These are phyloP conservation scores for Camelina hispida DNA, from an alignment of 345 rosid species.

Conservation along the genomic window DNA sequence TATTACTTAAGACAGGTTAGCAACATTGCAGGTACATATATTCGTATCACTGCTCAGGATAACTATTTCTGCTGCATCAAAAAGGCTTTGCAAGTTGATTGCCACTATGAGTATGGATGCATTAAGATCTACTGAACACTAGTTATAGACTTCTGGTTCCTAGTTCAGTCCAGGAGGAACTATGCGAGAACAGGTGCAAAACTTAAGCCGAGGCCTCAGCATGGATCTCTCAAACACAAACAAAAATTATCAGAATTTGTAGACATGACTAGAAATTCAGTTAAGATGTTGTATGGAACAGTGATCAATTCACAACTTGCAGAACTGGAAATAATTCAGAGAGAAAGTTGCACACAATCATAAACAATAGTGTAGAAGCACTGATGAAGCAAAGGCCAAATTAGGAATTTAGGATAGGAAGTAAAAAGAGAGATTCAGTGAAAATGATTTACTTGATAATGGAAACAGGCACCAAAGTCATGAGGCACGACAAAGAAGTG, in stretches of 20 bases:
- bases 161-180: neutral
- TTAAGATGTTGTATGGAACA: slow-evolving; percentile 2
- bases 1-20: neutral
- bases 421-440: neutral
- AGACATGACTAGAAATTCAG: neutral
- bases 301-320: neutral
- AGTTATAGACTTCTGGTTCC: slow-evolving; percentile 16
- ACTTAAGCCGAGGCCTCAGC: slow-evolving; percentile 11
- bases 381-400: neutral
- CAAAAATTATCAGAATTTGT: neutral
- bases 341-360: slow-evolving; percentile 16
- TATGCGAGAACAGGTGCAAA: neutral
- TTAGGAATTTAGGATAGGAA: neutral
- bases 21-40: neutral
- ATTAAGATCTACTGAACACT: neutral
- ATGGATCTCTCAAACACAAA: slow-evolving; percentile 6
- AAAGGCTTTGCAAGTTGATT: slow-evolving; percentile 14
- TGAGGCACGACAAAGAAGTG: slow-evolving; percentile 96
- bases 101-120: no score
- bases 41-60: slow-evolving; percentile 3
- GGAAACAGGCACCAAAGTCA: slow-evolving; percentile 99
- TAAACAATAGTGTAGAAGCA: neutral
- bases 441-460: slow-evolving; percentile 90
- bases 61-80: slow-evolving; percentile 10
- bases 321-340: neutral